These are phyloP conservation scores for Hypoxylon sp. DNA, from an alignment of 2,329 filamentous ascomycete genomes.

Conservation along the genomic window DNA sequence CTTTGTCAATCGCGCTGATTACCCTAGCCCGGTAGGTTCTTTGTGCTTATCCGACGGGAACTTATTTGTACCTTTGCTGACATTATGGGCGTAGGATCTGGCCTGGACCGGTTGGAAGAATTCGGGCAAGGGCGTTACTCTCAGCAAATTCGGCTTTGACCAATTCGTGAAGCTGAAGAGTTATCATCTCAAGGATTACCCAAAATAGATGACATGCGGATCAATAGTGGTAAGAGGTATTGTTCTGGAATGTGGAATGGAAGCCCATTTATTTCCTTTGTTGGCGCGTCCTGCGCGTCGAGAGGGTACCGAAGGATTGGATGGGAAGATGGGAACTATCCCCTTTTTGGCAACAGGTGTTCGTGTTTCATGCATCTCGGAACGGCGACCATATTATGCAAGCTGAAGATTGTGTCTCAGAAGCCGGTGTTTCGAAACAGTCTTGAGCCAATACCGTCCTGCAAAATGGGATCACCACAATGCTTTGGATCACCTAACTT, in stretches of 20 bases:
- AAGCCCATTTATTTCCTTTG: constrained; percentile 27
- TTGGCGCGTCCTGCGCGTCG: constrained; percentile 7
- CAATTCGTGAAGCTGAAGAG: constrained; percentile 98
- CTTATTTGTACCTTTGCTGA: constrained; percentile 42
- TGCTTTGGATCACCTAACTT: constrained; percentile 18
- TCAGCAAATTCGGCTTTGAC: constrained; percentile 93
- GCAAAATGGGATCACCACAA: constrained; percentile 36
- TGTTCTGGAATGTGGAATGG: constrained; percentile 34
- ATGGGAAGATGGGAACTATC: constrained; percentile 27
- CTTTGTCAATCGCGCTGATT: constrained; percentile 96
- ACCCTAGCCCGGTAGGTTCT: constrained; percentile 84
- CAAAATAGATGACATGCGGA: constrained; percentile 63
- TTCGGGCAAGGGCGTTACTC: constrained; percentile 90
- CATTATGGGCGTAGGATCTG: constrained; percentile 73
- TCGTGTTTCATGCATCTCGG: constrained; percentile 43
- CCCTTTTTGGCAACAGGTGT: constrained; percentile 35
- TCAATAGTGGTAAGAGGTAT: constrained; percentile 23
- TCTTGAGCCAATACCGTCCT: constrained; percentile 36
- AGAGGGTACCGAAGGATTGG: constrained; percentile 29
- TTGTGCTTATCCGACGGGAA: constrained; percentile 19
- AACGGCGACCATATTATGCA: constrained; percentile 35
- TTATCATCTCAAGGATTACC: constrained; percentile 90
- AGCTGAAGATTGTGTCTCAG: constrained; percentile 46
- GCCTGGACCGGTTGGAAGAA: constrained; percentile 99
- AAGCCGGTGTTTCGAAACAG: constrained; percentile 44